Evolutionary conservation across 2,329 filamentous ascomycete genomes (phyloP).

Genomic region (Nemania serpens): DNA sequence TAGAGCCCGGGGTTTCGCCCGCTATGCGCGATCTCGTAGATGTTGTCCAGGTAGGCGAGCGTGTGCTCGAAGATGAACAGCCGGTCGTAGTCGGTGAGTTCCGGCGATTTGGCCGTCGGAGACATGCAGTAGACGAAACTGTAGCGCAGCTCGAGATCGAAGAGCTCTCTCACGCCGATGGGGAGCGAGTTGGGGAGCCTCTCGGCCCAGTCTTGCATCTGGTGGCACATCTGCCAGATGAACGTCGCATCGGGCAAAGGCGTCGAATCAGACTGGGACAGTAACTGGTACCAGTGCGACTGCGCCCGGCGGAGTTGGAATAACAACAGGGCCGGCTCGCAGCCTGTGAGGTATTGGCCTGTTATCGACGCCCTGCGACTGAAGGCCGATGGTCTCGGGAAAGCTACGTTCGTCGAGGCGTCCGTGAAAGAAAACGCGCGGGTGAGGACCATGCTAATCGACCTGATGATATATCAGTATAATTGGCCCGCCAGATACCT

Average conservation of each 20-base stretch:
- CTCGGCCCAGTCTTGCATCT: conserved; percentile 82
- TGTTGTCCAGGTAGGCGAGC: conserved; percentile 77
- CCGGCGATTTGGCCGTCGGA: conserved; percentile 74
- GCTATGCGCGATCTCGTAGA: conserved; percentile 69
- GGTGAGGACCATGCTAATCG: conserved; percentile 86
- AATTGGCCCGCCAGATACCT: neutral
- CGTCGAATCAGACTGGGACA: conserved; percentile 77
- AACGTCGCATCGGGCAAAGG: conserved; percentile 73
- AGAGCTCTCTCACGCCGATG: conserved; percentile 71
- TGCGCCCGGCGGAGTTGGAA: conserved; percentile 85
- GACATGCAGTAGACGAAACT: conserved; percentile 90
- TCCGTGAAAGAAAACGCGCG: conserved; percentile 93
- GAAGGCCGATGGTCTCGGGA: conserved; percentile 61
- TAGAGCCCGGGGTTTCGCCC: conserved; percentile 68
- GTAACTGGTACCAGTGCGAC: conserved; percentile 85
- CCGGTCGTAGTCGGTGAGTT: conserved; percentile 76
- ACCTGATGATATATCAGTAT: conserved; percentile 23
- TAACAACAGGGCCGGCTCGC: conserved; percentile 74
- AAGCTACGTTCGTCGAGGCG: conserved; percentile 80
- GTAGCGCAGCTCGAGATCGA: conserved; percentile 87
- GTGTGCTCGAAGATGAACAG: conserved; percentile 84
- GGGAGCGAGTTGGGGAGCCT: conserved; percentile 71
- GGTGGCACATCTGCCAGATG: conserved; percentile 75
- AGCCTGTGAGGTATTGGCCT: conserved; percentile 54
- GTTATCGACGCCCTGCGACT: conserved; percentile 49